Base-by-base conservation (phyloP, 257 asterid genomes). In the Perilla frutescens region DNA sequence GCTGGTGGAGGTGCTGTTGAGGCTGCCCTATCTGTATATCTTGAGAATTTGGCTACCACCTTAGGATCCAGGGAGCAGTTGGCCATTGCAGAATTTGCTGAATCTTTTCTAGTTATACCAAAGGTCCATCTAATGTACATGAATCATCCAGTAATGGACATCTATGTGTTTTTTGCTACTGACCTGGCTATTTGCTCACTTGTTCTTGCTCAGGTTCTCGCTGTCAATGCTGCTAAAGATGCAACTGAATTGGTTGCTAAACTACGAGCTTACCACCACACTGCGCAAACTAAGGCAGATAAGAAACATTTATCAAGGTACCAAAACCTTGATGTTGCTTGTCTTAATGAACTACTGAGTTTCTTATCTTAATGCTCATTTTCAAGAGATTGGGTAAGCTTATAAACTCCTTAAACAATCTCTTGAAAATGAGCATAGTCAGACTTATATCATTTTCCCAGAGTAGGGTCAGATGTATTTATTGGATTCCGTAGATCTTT, bases 1-100 rank as follows among this genome's bases (percentile, higher is more conserved):
- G 97, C 98, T 74, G 98, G 97, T 36, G 98, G 98, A 70, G 97
- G 98, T 77, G 98, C 98, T 9, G 97, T 86, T 79, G 98, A 94
- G 83, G 96, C 97, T 66, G 96, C 97, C 76, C 80, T 91, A 47
- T 94, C 93, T 50, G 97, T 91, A 20, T 91, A 94, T 79, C 89
- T 93, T 83, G 96, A 90, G 87, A 88, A 89, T 70, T 79, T 90
- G 72, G 98, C 97, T 39, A 91, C 98, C 62, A 94, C 99, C 39
- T 83, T 94, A 76, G 99, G 99, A 70, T 90, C 99, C 68, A 85
- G 99, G 80, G 98, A 94, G 88, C 99, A 91, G 79, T 87, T 94
- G 64, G 99, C 99, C 43, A 94, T 94, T 77, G 99, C 99, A 56
- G 98, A 91, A 68, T 94, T 91, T 77, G 98, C 99, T 69, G 98